Percentiles rank a stretch among this genome's conserved stretches.
These are phyloP conservation scores for Vanrija humicola DNA, from an alignment of 1,284 basidiomycete genomes.

Conservation along the genomic window DNA sequence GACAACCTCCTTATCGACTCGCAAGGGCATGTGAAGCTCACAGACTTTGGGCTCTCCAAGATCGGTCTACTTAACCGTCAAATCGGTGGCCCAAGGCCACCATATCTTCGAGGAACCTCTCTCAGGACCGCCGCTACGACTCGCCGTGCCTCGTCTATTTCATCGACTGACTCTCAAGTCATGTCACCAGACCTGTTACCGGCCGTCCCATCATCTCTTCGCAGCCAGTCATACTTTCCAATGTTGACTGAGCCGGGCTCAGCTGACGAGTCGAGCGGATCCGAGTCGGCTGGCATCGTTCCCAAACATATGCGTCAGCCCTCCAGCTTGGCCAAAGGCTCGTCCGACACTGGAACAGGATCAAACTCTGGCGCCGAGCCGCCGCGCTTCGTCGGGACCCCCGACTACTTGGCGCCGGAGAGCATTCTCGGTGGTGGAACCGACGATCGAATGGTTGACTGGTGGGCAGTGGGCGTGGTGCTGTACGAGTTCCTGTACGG, in stretches of 20 bases:
- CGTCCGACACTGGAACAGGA: conserved; percentile 57
- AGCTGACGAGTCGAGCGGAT: conserved; percentile 80
- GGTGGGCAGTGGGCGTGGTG: conserved; percentile 98
- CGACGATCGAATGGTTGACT: conserved; percentile 94
- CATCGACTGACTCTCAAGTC: conserved; percentile 54
- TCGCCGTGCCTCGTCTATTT: conserved; percentile 59
- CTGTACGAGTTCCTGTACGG: conserved; percentile 98
- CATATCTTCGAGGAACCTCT: conserved; percentile 49
- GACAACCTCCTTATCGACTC: conserved; percentile 96
- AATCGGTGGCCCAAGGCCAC: conserved; percentile 65
- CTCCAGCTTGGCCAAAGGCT: conserved; percentile 52
- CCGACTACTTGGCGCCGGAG: conserved; percentile 94
- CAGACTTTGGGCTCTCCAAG: conserved; percentile 94
- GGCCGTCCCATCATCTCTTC: conserved; percentile 54
- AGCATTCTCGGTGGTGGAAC: conserved; percentile 93
- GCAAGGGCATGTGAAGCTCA: conserved; percentile 92
- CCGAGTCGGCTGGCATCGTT: conserved; percentile 74
- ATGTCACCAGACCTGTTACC: conserved; percentile 48
- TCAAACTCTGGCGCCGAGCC: conserved; percentile 54
- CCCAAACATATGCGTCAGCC: conserved; percentile 66
- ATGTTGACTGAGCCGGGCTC: conserved; percentile 32
- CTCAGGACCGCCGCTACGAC: conserved; percentile 45
- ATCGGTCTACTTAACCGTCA: conserved; percentile 97
- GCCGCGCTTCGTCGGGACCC: conserved; percentile 92
- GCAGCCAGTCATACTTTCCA: conserved; percentile 67